Percentiles rank a stretch among this genome's conserved stretches.
Evolutionary conservation across 192 early-diverging fungal species (phyloP).

Genomic region (Coemansia biformis): DNA sequence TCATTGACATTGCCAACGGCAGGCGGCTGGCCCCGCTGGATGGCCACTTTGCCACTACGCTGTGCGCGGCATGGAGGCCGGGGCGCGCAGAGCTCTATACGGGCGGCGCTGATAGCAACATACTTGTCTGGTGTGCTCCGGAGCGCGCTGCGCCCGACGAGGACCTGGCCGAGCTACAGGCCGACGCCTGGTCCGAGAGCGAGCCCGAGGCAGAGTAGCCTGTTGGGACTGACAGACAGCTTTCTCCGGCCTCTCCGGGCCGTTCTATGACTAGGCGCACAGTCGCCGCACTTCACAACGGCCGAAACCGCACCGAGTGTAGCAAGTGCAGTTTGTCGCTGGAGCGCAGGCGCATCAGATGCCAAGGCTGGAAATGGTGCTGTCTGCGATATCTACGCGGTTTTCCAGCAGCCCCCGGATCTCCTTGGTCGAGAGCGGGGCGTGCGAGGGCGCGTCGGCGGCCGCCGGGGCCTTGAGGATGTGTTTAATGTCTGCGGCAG

Average conservation of each 20-base stretch:
- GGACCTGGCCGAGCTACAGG: conserved; percentile 11
- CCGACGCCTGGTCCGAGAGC: conserved; percentile 35
- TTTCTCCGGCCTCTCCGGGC: too few species aligned
- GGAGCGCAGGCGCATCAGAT: too few species aligned
- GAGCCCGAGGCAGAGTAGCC: neutral
- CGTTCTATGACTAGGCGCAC: too few species aligned
- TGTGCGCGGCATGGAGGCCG: conserved; percentile 56
- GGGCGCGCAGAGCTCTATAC: conserved; percentile 59
- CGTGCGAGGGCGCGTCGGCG: conserved; percentile 2
- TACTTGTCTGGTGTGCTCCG: conserved; percentile 54
- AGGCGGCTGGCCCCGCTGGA: conserved; percentile 51
- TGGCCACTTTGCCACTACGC: conserved; percentile 59
- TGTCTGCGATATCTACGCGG: conserved; percentile 20
- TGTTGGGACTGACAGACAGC: too few species aligned
- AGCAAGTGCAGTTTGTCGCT: too few species aligned
- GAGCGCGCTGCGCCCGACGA: conserved; percentile 27
- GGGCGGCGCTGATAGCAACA: conserved; percentile 54
- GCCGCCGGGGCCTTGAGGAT: conserved; percentile 10
- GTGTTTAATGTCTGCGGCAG: conserved; percentile 29
- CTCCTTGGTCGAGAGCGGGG: conserved; percentile 15
- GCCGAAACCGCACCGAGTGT: too few species aligned
- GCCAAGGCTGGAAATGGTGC: too few species aligned
- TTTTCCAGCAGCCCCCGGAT: conserved; percentile 25
- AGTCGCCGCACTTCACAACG: too few species aligned
- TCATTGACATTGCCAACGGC: conserved; percentile 58